A percentile compares a stretch with the other conserved stretches of the same genome.
Conservation (phyloP, 192 early-diverging fungal genomes). For the Jimgerdemannia flammicorona region DNA sequence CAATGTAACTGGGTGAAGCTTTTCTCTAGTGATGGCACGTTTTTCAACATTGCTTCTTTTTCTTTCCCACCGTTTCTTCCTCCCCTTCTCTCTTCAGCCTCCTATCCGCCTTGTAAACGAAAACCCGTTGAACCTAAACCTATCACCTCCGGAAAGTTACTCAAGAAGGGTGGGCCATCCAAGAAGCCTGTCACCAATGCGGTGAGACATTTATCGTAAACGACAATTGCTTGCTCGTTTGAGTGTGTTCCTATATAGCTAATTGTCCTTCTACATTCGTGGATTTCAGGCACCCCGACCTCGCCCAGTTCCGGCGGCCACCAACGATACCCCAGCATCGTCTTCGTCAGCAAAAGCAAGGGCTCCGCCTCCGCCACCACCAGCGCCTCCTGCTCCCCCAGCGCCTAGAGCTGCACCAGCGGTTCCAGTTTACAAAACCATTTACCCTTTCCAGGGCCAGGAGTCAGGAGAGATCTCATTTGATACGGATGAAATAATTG, state of each 20-base stretch:
- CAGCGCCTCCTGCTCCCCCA: constrained; percentile 48
- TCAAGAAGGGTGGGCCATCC: neutral
- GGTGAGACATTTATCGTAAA: neutral
- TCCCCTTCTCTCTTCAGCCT: neutral
- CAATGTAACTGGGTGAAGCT: no score
- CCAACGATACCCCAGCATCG: neutral
- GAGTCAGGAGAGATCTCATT: constrained; percentile 63
- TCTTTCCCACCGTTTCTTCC: neutral
- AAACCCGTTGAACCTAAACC: constrained; percentile 17
- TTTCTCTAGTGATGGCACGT: no score
- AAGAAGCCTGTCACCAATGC: neutral
- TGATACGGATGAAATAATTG: constrained; percentile 61
- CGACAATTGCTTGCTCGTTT: neutral
- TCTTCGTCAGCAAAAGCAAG: constrained; percentile 1
- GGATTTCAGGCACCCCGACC: constrained; percentile 4
- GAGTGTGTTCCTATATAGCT: no score
- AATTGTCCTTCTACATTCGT: no score
- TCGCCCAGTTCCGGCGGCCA: neutral
- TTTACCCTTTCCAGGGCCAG: constrained; percentile 65
- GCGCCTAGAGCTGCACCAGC: constrained; percentile 33
- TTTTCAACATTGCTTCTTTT: neutral
- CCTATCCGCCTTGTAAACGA: constrained; percentile 27
- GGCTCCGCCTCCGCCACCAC: constrained; percentile 32
- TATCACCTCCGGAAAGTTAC: neutral
- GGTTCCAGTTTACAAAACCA: constrained; percentile 56